These are phyloP conservation scores for Neurospora sp. DNA, from an alignment of 495 filamentous ascomycete genomes.

Conservation along the genomic window DNA sequence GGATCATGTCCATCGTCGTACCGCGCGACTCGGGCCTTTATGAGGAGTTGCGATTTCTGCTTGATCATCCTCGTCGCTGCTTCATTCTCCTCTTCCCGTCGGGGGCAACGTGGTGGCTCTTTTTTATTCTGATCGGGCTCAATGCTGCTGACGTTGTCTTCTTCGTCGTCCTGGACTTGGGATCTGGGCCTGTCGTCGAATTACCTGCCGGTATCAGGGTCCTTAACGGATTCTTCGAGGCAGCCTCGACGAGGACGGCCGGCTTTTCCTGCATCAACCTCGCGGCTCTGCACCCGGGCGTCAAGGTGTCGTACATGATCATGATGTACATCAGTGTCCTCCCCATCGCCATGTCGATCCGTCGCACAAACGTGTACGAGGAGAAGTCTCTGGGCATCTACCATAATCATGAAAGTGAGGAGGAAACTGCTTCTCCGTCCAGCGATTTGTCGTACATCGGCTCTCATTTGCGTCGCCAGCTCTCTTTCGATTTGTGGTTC, in stretches of 20 bases:
- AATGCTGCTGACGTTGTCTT: constrained; percentile 80
- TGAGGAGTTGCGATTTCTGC: constrained; percentile 80
- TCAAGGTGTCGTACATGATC: constrained; percentile 89
- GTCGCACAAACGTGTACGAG: constrained; percentile 93
- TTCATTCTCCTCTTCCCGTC: constrained; percentile 89
- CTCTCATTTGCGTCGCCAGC: constrained; percentile 76
- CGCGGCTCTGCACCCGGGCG: constrained; percentile 69
- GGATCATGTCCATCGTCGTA: constrained; percentile 52
- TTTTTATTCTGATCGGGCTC: constrained; percentile 69
- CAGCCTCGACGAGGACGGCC: constrained; percentile 74
- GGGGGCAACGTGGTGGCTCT: constrained; percentile 92
- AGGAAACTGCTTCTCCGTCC: constrained; percentile 20
- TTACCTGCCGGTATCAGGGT: constrained; percentile 61
- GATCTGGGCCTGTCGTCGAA: constrained; percentile 50
- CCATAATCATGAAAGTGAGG: constrained; percentile 23
- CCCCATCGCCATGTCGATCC: constrained; percentile 87
- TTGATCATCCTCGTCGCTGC: constrained; percentile 90
- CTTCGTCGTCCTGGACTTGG: constrained; percentile 80
- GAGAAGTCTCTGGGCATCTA: constrained; percentile 87
- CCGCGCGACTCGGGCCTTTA: constrained; percentile 55
- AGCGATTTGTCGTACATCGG: constrained; percentile 68
- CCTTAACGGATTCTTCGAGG: constrained; percentile 80
- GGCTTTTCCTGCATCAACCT: constrained; percentile 76
- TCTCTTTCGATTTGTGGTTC: constrained; percentile 93
- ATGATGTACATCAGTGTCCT: constrained; percentile 99